A percentile compares a stretch with the other conserved stretches of the same genome.
Evolutionary conservation across 768 basidiomycete species (phyloP).

Genomic region (Lentinula guzmanii): DNA sequence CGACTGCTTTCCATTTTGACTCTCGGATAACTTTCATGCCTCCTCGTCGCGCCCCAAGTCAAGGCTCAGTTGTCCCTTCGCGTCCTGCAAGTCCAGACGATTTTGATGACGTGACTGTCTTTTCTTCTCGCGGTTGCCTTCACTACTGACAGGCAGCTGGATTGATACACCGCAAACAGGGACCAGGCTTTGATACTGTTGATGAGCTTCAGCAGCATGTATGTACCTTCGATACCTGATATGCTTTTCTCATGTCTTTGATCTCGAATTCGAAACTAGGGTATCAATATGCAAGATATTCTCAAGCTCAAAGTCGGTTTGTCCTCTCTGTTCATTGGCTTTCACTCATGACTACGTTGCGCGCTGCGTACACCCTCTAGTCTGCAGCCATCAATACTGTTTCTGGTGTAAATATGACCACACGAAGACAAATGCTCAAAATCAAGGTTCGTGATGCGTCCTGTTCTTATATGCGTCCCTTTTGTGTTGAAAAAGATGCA

Average conservation of each 20-base stretch:
- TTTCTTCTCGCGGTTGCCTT: neutral
- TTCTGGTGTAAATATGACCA: conserved; percentile 88
- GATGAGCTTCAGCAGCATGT: conserved; percentile 84
- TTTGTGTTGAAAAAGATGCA: conserved; percentile 5
- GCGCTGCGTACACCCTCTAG: conserved; percentile 26
- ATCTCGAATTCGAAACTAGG: conserved; percentile 37
- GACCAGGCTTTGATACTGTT: conserved; percentile 67
- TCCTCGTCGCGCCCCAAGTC: conserved; percentile 47
- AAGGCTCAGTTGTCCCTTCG: conserved; percentile 40
- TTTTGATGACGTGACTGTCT: conserved; percentile 24
- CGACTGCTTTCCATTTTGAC: neutral
- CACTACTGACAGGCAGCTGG: neutral
- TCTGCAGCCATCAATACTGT: conserved; percentile 78
- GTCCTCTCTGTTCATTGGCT: conserved; percentile 21
- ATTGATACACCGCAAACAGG: conserved; percentile 24
- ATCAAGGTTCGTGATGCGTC: conserved; percentile 62
- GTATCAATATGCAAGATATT: conserved; percentile 95
- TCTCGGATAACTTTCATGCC: conserved; percentile 27
- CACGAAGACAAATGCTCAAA: conserved; percentile 82
- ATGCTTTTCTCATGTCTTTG: conserved; percentile 10
- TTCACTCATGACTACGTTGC: neutral
- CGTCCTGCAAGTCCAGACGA: conserved; percentile 42
- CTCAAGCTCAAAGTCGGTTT: conserved; percentile 70
- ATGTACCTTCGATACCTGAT: conserved; percentile 11
- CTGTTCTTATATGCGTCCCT: conserved; percentile 14